Evolutionary conservation across 2,329 filamentous ascomycete genomes (phyloP).

Genomic region (Elsinoe arachidis): DNA sequence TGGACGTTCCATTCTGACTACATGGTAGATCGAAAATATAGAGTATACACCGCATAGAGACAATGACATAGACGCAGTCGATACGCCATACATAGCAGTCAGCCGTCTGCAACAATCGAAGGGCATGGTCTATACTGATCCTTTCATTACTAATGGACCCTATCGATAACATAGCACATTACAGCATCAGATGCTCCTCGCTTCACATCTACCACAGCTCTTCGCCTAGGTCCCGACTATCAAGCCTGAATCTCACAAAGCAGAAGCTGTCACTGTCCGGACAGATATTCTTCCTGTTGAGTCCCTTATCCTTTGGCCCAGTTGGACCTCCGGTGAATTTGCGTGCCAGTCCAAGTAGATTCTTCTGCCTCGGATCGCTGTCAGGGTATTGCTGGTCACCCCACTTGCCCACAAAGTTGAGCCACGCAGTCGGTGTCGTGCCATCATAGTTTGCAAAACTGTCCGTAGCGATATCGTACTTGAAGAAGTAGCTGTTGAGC

Average conservation of each 20-base stretch:
- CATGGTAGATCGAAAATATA: slow-evolving; percentile 10
- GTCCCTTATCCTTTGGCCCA: slow-evolving; percentile 51
- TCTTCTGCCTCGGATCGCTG: slow-evolving; percentile 43
- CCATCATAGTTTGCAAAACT: slow-evolving; percentile 42
- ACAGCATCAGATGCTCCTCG: not conserved
- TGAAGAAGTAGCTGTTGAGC: slow-evolving; percentile 48
- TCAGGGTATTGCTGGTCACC: slow-evolving; percentile 52
- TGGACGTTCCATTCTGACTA: slow-evolving; percentile 57
- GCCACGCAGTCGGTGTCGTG: slow-evolving; percentile 42
- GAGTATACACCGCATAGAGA: not conserved
- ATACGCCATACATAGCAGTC: not conserved
- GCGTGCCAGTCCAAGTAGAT: slow-evolving; percentile 24
- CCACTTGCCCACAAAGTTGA: slow-evolving; percentile 52
- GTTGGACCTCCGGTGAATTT: slow-evolving; percentile 52
- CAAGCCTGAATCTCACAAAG: not conserved
- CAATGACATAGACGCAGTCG: not conserved
- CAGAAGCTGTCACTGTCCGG: slow-evolving; percentile 21
- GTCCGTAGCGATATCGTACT: slow-evolving; percentile 35
- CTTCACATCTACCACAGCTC: not conserved
- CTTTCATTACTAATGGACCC: not conserved
- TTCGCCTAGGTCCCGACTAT: not conserved
- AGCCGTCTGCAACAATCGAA: too few species aligned
- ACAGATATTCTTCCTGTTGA: slow-evolving; percentile 50
- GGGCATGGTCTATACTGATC: too few species aligned
- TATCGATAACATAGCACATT: not conserved